These are phyloP conservation scores for Xylaria acuta DNA, from an alignment of 495 filamentous ascomycete species.

Conservation along the genomic window DNA sequence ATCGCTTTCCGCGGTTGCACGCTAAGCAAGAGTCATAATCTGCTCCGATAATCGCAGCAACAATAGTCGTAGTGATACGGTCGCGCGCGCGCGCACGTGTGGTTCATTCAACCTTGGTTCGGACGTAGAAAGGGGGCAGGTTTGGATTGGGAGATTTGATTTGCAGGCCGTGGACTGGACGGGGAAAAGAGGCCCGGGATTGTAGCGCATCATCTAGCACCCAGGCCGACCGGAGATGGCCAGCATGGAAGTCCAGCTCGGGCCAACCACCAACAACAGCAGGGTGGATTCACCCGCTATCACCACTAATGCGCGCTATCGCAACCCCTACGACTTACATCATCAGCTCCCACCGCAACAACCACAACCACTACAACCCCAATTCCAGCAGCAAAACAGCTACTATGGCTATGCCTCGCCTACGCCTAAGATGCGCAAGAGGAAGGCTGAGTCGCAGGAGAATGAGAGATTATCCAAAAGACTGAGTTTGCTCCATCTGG, in stretches of 20 bases:
- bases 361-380: neutral
- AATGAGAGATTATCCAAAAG: conserved; percentile 75
- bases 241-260: conserved; percentile 37
- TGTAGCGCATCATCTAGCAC: conserved; percentile 1
- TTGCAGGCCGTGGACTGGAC: conserved; percentile 4
- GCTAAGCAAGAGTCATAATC: conserved; percentile 16
- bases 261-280: conserved; percentile 26
- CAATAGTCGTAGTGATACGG: neutral
- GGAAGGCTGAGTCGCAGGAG: conserved; percentile 56
- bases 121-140: conserved; percentile 6
- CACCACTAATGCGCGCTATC: conserved; percentile 8
- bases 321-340: conserved; percentile 18
- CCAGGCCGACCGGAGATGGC: neutral
- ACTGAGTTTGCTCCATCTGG: conserved; percentile 79
- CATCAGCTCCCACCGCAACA: conserved; percentile 2
- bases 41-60: conserved; percentile 21
- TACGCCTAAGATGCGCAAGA: conserved; percentile 51
- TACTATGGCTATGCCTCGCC: conserved; percentile 29
- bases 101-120: neutral
- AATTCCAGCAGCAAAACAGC: neutral
- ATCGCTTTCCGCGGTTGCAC: neutral
- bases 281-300: conserved; percentile 10
- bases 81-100: conserved; percentile 12
- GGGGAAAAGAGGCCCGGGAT: conserved; percentile 14
- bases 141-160: conserved; percentile 14